Percentiles rank a stretch among this genome's conserved stretches.
These are phyloP conservation scores for Rachicladosporium sp. DNA, from an alignment of 2,329 filamentous ascomycete genomes.

Conservation along the genomic window DNA sequence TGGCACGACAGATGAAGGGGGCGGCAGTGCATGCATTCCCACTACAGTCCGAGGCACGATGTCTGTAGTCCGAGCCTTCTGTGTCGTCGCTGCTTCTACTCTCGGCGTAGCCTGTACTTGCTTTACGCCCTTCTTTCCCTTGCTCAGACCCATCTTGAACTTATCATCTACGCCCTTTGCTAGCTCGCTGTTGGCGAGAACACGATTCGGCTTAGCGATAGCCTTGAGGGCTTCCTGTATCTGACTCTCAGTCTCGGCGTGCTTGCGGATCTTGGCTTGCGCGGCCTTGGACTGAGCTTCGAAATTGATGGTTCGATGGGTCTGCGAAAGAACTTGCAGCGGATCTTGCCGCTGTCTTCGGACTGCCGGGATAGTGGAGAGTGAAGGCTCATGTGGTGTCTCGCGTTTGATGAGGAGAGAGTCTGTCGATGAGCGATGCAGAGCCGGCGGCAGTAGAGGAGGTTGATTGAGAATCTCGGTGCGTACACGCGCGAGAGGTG, in stretches of 20 bases:
- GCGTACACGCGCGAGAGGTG: conserved; percentile 49
- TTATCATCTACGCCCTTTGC: conserved; percentile 56
- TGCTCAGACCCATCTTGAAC: conserved; percentile 15
- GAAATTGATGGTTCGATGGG: conserved; percentile 42
- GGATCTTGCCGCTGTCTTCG: not conserved
- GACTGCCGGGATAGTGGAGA: conserved; percentile 33
- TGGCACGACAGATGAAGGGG: conserved; percentile 1
- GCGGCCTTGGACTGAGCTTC: conserved; percentile 40
- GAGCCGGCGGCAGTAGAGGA: conserved; percentile 43
- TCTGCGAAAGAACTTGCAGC: conserved; percentile 9
- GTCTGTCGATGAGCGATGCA: conserved; percentile 57
- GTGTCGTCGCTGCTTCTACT: conserved; percentile 2
- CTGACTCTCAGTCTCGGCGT: conserved; percentile 56
- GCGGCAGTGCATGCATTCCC: not conserved
- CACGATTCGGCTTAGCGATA: conserved; percentile 63
- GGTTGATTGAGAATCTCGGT: conserved; percentile 42
- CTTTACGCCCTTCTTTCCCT: not conserved
- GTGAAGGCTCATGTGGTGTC: conserved; percentile 27
- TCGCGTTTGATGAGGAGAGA: conserved; percentile 54
- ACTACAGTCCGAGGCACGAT: conserved; percentile 1
- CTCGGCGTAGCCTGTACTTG: not conserved
- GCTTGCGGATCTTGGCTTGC: conserved; percentile 50
- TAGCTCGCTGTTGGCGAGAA: conserved; percentile 53
- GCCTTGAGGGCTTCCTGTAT: conserved; percentile 61
- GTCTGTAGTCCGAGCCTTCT: not conserved